These are phyloP conservation scores for Batrachochytrium dendrobatidis DNA, from an alignment of 371 early-diverging fungal species.

Conservation along the genomic window DNA sequence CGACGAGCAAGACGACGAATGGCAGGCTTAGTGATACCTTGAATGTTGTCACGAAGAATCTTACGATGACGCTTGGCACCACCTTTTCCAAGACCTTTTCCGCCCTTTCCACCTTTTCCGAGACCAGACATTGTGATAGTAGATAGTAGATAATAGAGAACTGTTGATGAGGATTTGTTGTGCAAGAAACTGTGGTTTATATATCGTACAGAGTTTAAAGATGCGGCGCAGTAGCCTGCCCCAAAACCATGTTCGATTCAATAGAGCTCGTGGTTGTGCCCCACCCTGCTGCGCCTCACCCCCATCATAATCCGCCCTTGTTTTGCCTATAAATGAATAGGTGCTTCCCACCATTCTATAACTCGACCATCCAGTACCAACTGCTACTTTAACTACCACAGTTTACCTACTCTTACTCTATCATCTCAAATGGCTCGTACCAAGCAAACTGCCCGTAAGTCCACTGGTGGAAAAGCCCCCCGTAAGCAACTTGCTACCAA, in stretches of 20 bases:
- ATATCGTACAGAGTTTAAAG: background rate
- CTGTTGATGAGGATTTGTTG: background rate
- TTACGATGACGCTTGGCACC: slow-evolving; percentile 93
- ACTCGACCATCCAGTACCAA: background rate
- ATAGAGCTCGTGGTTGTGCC: background rate
- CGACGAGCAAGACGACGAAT: slow-evolving; percentile 99
- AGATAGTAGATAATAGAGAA: background rate
- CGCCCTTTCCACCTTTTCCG: slow-evolving; percentile 43
- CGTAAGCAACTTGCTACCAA: slow-evolving; percentile 97
- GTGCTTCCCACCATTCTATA: background rate
- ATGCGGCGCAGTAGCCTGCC: background rate
- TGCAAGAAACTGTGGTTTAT: background rate
- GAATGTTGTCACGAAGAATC: slow-evolving; percentile 97
- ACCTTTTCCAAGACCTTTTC: slow-evolving; percentile 49
- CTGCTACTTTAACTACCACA: background rate
- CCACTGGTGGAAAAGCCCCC: slow-evolving; percentile 98
- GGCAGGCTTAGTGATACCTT: slow-evolving; percentile 99
- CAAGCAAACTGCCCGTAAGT: slow-evolving; percentile 98
- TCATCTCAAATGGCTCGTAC: slow-evolving; percentile 82
- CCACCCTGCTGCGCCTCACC: too few species aligned
- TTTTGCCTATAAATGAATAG: too few species aligned
- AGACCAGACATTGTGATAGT: slow-evolving; percentile 36
- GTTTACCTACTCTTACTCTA: background rate
- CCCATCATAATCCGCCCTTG: too few species aligned
- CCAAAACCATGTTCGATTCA: background rate